Evolutionary conservation across 768 basidiomycete species (phyloP).

Genomic region (Leucogyrophana mollusca): DNA sequence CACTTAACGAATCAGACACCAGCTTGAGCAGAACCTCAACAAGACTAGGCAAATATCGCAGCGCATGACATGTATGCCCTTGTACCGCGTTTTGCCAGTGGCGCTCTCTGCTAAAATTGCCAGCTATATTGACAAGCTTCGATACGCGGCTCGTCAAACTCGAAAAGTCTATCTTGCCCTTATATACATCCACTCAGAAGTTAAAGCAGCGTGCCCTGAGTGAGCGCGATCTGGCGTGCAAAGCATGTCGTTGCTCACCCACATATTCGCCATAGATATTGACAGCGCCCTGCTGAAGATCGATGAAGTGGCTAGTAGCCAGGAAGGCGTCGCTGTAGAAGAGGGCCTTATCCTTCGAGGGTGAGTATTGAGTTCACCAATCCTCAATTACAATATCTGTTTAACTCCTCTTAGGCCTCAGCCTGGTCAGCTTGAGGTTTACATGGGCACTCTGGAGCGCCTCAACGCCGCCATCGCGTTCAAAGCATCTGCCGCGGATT

Average conservation of each 20-base stretch:
- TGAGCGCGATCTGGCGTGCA: conserved; percentile 34
- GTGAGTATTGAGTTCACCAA: conserved; percentile 37
- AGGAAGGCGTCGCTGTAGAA: conserved; percentile 74
- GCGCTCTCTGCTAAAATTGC: conserved; percentile 24
- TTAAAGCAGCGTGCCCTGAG: conserved; percentile 72
- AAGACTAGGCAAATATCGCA: conserved; percentile 85
- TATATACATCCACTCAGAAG: conserved; percentile 78
- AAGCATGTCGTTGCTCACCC: not conserved
- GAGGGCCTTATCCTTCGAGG: conserved; percentile 78
- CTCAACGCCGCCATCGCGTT: conserved; percentile 81
- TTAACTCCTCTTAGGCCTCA: conserved; percentile 53
- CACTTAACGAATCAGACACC: not conserved
- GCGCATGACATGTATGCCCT: conserved; percentile 74
- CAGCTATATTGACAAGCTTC: conserved; percentile 82
- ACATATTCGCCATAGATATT: conserved; percentile 68
- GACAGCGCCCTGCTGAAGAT: conserved; percentile 77
- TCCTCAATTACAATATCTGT: not conserved
- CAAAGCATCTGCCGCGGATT: conserved; percentile 56
- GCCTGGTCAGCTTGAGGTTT: conserved; percentile 57
- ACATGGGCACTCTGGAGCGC: conserved; percentile 72
- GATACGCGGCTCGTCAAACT: conserved; percentile 79
- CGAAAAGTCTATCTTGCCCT: conserved; percentile 80
- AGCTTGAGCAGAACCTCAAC: conserved; percentile 87
- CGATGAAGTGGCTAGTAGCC: conserved; percentile 72
- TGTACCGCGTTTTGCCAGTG: not conserved